phyloP scores from a whole-genome alignment of 2,329 filamentous ascomycete genomes.

The Colletotrichum abscissum region DNA sequence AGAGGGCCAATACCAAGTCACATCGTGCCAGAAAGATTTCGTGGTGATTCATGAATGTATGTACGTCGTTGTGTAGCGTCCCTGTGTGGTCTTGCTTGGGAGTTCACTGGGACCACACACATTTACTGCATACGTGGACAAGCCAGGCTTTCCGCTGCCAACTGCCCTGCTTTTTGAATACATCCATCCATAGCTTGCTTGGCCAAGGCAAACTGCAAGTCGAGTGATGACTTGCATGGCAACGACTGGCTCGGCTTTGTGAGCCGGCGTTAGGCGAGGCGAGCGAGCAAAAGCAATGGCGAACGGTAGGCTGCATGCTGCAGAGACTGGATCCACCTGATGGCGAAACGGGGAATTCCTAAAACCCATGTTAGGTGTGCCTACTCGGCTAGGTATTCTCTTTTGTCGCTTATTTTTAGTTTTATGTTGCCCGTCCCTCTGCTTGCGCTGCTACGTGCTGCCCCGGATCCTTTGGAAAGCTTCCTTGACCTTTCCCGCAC shows the following conservation, averaged over 20 bases:
- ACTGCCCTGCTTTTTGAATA: background rate
- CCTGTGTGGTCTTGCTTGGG: background rate
- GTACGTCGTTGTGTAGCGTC: background rate
- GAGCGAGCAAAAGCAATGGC: background rate
- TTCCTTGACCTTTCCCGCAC: background rate
- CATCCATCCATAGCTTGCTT: background rate
- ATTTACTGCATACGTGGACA: background rate
- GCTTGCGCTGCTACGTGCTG: too few species aligned
- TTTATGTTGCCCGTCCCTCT: background rate
- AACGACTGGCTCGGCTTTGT: slow-evolving; percentile 12
- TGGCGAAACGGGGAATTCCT: background rate
- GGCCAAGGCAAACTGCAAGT: background rate
- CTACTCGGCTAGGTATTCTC: background rate
- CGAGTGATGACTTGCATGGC: slow-evolving; percentile 15
- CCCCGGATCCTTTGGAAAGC: background rate
- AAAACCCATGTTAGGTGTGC: background rate
- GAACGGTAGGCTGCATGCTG: background rate
- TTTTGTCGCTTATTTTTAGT: background rate
- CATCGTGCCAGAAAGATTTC: background rate
- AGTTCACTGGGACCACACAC: background rate
- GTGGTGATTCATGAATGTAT: background rate
- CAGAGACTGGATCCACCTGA: background rate
- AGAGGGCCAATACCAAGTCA: background rate
- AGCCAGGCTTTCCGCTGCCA: background rate
- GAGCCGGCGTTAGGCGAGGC: slow-evolving; percentile 1